Conservation (phyloP, 2,329 filamentous ascomycete species). For the Fonsecaea erecta region DNA sequence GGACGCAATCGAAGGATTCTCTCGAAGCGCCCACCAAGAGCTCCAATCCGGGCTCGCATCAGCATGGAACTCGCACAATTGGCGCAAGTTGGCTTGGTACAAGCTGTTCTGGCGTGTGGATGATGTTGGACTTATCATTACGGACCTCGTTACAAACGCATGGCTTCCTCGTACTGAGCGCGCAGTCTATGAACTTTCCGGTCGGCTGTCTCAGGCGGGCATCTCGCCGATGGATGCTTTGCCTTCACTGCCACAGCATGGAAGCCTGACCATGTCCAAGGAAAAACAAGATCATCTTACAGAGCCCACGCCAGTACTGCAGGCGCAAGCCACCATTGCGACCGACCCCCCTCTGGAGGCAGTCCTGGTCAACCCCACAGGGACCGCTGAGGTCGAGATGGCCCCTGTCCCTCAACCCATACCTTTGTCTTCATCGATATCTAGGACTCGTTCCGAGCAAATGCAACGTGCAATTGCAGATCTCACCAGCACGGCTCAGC, state of each 20-base stretch:
- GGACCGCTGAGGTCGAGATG: constrained; percentile 29
- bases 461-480: constrained; percentile 70
- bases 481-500: constrained; percentile 73
- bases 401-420: constrained; percentile 35
- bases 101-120: constrained; percentile 95
- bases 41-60: constrained; percentile 77
- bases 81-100: constrained; percentile 88
- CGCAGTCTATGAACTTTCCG: constrained; percentile 80
- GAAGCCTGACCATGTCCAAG: not conserved
- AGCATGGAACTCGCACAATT: constrained; percentile 75
- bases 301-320: constrained; percentile 24
- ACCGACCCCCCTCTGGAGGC: constrained; percentile 24
- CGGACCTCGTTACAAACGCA: constrained; percentile 73
- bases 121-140: constrained; percentile 81
- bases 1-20: constrained; percentile 69
- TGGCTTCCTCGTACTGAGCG: constrained; percentile 82
- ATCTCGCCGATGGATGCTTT: constrained; percentile 29
- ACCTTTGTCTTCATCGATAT: constrained; percentile 77
- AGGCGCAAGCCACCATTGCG: constrained; percentile 27
- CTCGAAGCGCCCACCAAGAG: constrained; percentile 79
- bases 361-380: constrained; percentile 36
- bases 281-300: not conserved
- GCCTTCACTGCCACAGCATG: constrained; percentile 1
- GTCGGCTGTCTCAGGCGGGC: constrained; percentile 71
- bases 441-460: constrained; percentile 69